Evolutionary conservation across 495 filamentous ascomycete genomes (phyloP).

Genomic region (Penicillium manginii): DNA sequence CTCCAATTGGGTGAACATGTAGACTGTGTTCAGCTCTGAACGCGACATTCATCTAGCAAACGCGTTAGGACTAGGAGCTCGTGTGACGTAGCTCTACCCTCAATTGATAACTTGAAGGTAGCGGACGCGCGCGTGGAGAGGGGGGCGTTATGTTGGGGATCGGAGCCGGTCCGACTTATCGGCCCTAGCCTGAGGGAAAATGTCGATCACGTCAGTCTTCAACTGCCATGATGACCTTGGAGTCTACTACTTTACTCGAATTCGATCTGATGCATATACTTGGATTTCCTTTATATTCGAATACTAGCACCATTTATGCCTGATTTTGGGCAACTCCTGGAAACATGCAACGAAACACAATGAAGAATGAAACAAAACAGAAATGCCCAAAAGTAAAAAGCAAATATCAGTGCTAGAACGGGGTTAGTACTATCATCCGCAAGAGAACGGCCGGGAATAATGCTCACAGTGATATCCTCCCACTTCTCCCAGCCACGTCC

Average conservation of each 20-base stretch:
- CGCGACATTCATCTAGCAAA: too few species aligned
- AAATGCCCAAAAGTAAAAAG: not conserved
- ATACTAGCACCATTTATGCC: not conserved
- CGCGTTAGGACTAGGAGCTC: too few species aligned
- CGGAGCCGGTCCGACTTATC: not conserved
- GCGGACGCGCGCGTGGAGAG: too few species aligned
- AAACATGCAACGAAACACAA: not conserved
- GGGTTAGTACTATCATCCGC: not conserved
- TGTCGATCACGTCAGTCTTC: too few species aligned
- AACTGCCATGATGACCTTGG: not conserved
- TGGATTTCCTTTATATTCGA: not conserved
- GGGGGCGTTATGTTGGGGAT: not conserved
- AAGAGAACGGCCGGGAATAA: not conserved
- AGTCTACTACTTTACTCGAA: not conserved
- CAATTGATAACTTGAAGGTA: too few species aligned
- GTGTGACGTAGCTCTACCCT: too few species aligned
- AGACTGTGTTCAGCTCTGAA: too few species aligned
- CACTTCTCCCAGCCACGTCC: slow-evolving; percentile 92
- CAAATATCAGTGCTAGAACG: slow-evolving; percentile 17
- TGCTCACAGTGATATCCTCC: slow-evolving; percentile 60
- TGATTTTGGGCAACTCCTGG: not conserved
- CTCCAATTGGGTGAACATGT: too few species aligned
- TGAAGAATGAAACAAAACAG: not conserved
- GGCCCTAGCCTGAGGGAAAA: not conserved
- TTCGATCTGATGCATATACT: not conserved